Evolutionary conservation across 192 early-diverging fungal species (phyloP).

Genomic region (Entomortierella parvispora): DNA sequence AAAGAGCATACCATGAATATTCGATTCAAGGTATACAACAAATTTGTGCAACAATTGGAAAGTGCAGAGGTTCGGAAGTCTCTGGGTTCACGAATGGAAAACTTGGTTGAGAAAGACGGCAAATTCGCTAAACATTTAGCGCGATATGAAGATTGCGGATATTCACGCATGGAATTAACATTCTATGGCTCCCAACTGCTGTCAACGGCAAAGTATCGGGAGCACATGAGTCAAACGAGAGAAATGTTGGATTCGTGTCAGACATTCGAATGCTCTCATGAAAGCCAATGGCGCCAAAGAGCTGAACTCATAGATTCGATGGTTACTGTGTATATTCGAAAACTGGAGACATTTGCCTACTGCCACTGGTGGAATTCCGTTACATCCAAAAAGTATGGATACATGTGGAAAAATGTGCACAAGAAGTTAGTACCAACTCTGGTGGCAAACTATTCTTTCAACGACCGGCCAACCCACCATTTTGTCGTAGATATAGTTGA

Average conservation of each 20-base stretch:
- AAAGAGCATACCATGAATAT: neutral
- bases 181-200: too few relatives aligned
- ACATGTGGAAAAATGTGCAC: neutral
- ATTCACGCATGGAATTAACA: too few relatives aligned
- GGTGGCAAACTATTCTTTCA: neutral
- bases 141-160: too few relatives aligned
- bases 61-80: neutral
- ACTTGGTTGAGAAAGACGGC: neutral
- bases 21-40: neutral
- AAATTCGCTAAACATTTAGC: neutral
- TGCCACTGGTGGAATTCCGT: constrained; percentile 5
- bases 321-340: too few relatives aligned
- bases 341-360: neutral
- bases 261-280: too few relatives aligned
- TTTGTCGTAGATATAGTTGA: neutral
- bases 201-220: too few relatives aligned
- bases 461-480: neutral
- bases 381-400: neutral
- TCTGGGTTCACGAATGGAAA: neutral
- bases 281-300: too few relatives aligned
- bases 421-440: neutral
- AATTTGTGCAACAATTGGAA: neutral
- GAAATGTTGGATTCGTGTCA: too few relatives aligned
- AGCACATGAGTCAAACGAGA: too few relatives aligned
- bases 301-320: too few relatives aligned